phyloP scores from a whole-genome alignment of 768 basidiomycete genomes.

The Leccinum broughii region DNA sequence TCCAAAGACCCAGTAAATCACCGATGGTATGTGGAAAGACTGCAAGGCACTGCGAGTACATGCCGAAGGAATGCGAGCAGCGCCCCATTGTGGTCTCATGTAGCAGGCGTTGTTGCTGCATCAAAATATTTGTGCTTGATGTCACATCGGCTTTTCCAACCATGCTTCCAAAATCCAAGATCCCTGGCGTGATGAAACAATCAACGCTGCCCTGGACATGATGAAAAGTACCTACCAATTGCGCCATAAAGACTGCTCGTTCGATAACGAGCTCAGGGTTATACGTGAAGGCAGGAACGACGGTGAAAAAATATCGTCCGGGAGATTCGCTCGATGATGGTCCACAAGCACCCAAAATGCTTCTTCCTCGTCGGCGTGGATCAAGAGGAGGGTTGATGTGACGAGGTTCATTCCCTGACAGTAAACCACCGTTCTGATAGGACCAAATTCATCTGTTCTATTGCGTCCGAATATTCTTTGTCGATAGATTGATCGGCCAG shows the following conservation, averaged over 20 bases:
- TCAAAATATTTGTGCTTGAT: constrained; percentile 74
- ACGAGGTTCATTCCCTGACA: no score
- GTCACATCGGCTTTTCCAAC: constrained; percentile 67
- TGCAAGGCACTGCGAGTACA: constrained; percentile 80
- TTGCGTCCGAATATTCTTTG: constrained; percentile 29
- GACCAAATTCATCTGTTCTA: constrained; percentile 61
- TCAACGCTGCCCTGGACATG: not conserved
- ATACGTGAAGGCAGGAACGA: no score
- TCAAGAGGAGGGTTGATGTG: no score
- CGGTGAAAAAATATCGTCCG: no score
- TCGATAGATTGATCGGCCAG: constrained; percentile 25
- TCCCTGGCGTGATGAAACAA: constrained; percentile 52
- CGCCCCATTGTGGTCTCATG: constrained; percentile 38
- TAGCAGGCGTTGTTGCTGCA: constrained; percentile 49
- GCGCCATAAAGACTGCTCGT: constrained; percentile 54
- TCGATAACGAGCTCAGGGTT: constrained; percentile 21
- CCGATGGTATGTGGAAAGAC: constrained; percentile 36
- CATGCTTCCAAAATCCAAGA: constrained; percentile 89
- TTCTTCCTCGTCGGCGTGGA: no score
- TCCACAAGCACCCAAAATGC: no score
- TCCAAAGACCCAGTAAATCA: no score
- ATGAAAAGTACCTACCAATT: constrained; percentile 50
- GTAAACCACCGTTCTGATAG: constrained; percentile 39
- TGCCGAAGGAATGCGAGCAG: constrained; percentile 73
- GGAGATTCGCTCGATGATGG: no score